Percentiles rank a stretch among this genome's conserved stretches.
These are phyloP conservation scores for Podospora australis DNA, from an alignment of 495 filamentous ascomycete genomes.

Conservation along the genomic window DNA sequence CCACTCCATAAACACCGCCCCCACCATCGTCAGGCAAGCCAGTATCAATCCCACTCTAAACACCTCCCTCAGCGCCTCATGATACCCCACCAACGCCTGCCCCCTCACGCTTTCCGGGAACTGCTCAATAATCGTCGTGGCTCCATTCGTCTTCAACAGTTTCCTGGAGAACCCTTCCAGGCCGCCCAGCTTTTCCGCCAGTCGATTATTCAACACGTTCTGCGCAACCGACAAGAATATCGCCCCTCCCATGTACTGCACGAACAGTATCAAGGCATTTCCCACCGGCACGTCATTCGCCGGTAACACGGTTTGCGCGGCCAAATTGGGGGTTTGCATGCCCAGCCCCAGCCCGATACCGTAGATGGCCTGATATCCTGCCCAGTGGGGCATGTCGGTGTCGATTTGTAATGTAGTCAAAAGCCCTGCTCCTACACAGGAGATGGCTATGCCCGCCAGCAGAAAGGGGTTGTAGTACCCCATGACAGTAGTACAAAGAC, in stretches of 20 bases:
- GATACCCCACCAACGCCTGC: conserved; percentile 58
- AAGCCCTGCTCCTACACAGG: conserved; percentile 54
- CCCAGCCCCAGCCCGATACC: conserved; percentile 57
- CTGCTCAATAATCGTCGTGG: conserved; percentile 53
- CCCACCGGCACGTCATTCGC: conserved; percentile 51
- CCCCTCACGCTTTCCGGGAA: conserved; percentile 40
- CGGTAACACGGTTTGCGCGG: conserved; percentile 43
- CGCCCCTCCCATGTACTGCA: conserved; percentile 55
- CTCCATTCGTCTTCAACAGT: conserved; percentile 50
- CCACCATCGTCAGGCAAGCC: conserved; percentile 51
- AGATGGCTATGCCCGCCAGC: conserved; percentile 42
- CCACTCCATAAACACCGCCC: conserved; percentile 62
- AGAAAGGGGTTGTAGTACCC: conserved; percentile 45
- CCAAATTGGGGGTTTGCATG: conserved; percentile 50
- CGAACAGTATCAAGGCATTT: conserved; percentile 50
- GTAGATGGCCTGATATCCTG: conserved; percentile 50
- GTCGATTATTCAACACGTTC: conserved; percentile 52
- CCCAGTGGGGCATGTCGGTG: conserved; percentile 47
- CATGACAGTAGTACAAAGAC: conserved; percentile 13
- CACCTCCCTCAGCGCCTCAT: conserved; percentile 53
- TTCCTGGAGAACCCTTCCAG: conserved; percentile 43
- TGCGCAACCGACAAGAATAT: conserved; percentile 56
- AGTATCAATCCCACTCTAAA: conserved; percentile 62
- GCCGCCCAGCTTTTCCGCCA: conserved; percentile 37
- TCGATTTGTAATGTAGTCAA: conserved; percentile 51